Percentiles rank a stretch among this genome's conserved stretches.
These are phyloP conservation scores for Scleromitrula shiraiana DNA, from an alignment of 2,329 filamentous ascomycete genomes.

Conservation along the genomic window DNA sequence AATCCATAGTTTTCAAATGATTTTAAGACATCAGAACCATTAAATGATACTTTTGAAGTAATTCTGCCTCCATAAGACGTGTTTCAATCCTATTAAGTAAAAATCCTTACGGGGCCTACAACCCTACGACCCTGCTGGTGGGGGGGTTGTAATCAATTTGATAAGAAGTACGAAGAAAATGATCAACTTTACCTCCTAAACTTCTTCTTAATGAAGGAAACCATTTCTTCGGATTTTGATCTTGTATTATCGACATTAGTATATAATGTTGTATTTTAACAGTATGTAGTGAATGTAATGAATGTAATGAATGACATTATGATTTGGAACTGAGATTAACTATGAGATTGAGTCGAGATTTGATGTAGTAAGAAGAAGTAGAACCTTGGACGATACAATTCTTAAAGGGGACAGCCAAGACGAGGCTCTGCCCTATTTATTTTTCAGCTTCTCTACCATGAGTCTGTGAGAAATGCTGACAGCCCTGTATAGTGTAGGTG, in stretches of 20 bases:
- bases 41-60: neutral
- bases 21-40: conserved; percentile 3
- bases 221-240: neutral
- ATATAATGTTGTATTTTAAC: neutral
- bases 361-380: neutral
- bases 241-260: neutral
- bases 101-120: neutral
- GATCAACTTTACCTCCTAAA: conserved; percentile 1
- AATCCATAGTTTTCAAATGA: no score
- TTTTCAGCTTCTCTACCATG: neutral
- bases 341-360: no score
- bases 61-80: neutral
- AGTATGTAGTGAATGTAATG: neutral
- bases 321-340: neutral
- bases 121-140: neutral
- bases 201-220: conserved; percentile 5
- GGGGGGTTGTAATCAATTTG: no score
- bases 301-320: neutral
- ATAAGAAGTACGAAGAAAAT: neutral
- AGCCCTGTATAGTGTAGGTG: neutral
- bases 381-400: no score
- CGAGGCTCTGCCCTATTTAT: conserved; percentile 6
- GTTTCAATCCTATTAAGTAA: neutral
- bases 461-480: neutral
- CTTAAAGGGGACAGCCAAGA: neutral